Evolutionary conservation across 2,329 filamentous ascomycete species (phyloP), one percentile per base, ranked within the genome.

Genomic region (Hypomyces perniciosus): DNA sequence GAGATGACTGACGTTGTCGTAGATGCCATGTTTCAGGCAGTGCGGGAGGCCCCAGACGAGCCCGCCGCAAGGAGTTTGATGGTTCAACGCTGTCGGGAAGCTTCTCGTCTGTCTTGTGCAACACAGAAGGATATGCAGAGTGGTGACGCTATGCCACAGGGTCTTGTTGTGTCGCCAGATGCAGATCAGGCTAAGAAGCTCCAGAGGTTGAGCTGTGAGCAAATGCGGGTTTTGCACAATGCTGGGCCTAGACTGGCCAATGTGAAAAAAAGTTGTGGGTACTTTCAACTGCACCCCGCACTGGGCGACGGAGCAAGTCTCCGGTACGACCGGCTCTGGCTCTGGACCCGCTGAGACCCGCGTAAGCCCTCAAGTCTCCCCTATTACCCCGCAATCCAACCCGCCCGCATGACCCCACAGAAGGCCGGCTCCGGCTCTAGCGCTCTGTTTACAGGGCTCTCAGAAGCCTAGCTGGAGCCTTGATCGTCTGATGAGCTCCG

Each of bases 321-420:
- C 44, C 29, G 27, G 46, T 45, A 50, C 51, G 31, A 33, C 35
- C 26, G 8, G 8, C 46, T 27, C 43, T 20, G 4, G 41, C n/a
- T 7, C 29, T 3, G 30, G 48, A 20, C 48, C 48, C 48, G 48
- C 48, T 26, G 29, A 26, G 54, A 39, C 41, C 34, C 30, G 44
- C 20, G 20, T 20, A 20, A 20, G 20, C 20, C 20, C 20, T 44
- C 49, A 40, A 35, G 12, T 46, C 33, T 46, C 43, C 41, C 45
- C 49, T 37, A 51, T 53, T 56, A 58, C 62, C 62, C 61, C 62
- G 61, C 61, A 63, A 57, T 61, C 53, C 50, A 55, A 52, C 45
- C 52, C 53, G 59, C 57, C 44, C 53, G 46, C 54, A 62, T 59
- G 59, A 62, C 61, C 58, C 62, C 60, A 59, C 60, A 54, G 53